These are phyloP conservation scores for Conringia planisiliqua DNA, from an alignment of 345 rosid genomes.

Conservation along the genomic window DNA sequence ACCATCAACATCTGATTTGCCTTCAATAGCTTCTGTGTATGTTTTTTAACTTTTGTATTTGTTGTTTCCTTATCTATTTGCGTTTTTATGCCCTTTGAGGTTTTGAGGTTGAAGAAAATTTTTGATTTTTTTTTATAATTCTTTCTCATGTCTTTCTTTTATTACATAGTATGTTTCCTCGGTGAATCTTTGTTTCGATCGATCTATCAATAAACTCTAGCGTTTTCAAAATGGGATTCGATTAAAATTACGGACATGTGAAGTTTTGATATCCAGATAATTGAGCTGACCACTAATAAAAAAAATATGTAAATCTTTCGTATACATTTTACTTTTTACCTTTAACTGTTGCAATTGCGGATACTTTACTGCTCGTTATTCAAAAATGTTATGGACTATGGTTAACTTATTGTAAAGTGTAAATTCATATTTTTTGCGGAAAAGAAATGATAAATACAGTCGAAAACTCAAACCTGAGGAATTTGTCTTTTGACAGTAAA, in stretches of 20 bases:
- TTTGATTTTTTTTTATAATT: not conserved
- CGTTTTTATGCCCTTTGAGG: not conserved
- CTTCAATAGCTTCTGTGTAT: not conserved
- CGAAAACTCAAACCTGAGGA: not conserved
- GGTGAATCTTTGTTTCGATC: not conserved
- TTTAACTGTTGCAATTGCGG: not conserved
- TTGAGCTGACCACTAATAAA: no score
- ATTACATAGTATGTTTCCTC: not conserved
- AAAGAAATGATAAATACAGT: not conserved
- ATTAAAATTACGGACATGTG: not conserved
- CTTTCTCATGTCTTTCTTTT: not conserved
- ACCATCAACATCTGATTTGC: constrained; percentile 75
- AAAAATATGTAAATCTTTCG: no score
- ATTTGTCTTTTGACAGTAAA: not conserved
- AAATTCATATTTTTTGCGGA: not conserved
- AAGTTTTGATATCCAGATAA: no score
- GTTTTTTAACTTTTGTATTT: no score
- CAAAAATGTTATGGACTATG: no score
- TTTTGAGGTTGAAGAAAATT: not conserved
- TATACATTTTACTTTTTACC: no score
- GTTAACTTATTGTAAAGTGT: not conserved
- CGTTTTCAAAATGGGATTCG: not conserved
- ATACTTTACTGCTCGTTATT: not conserved
- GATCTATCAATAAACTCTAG: not conserved
- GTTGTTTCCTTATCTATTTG: no score